phyloP scores from a whole-genome alignment of 192 early-diverging fungal species.

The Lobulomyces angularis region DNA sequence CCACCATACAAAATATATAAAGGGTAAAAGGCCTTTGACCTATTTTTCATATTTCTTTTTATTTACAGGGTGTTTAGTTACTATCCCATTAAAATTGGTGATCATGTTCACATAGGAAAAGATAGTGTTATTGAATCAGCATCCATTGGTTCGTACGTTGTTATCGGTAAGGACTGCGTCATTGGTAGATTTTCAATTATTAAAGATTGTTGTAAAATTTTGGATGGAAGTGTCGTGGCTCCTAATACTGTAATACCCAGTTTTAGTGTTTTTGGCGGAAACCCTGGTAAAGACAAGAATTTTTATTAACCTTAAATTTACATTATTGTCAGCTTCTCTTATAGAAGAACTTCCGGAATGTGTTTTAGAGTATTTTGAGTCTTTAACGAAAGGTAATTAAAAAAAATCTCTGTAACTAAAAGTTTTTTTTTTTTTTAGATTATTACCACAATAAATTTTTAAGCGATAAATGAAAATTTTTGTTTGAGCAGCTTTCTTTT shows the following conservation, averaged over 20 bases:
- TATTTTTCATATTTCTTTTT: constrained; percentile 1
- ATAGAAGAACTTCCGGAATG: constrained; percentile 82
- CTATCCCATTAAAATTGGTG: constrained; percentile 95
- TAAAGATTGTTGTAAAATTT: constrained; percentile 83
- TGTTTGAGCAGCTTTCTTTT: too few relatives aligned
- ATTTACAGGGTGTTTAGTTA: constrained; percentile 72
- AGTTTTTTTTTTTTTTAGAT: too few relatives aligned
- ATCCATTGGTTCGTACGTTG: constrained; percentile 76
- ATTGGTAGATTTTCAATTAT: constrained; percentile 92
- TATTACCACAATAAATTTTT: too few relatives aligned
- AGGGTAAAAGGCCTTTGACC: constrained; percentile 31
- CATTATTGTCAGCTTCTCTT: constrained; percentile 26
- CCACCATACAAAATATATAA: constrained; percentile 95
- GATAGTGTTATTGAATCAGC: constrained; percentile 84
- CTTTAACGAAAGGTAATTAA: constrained; percentile 28
- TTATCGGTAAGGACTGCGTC: constrained; percentile 86
- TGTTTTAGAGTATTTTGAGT: constrained; percentile 66
- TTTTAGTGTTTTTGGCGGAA: constrained; percentile 80
- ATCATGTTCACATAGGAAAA: constrained; percentile 79
- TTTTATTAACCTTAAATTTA: not conserved
- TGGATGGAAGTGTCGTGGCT: constrained; percentile 81
- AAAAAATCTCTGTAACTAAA: too few relatives aligned
- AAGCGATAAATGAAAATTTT: too few relatives aligned
- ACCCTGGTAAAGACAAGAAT: constrained; percentile 42
- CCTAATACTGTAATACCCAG: constrained; percentile 84